Evolutionary conservation across 2,329 filamentous ascomycete genomes (phyloP), one percentile per base, ranked within the genome.

Genomic region (Pezicula carpinea): DNA sequence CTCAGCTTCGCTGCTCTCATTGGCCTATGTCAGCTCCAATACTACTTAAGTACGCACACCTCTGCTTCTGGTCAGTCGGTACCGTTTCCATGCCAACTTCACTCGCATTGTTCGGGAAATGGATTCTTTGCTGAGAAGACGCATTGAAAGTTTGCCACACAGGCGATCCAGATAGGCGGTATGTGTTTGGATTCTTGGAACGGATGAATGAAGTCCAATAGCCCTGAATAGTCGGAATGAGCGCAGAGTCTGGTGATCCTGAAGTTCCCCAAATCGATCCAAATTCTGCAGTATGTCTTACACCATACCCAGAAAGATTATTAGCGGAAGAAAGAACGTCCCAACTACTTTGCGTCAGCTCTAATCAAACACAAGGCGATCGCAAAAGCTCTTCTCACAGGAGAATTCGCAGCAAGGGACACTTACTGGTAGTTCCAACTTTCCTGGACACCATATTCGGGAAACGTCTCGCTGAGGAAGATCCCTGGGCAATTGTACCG

Each of bases 201-300:
- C 77, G 68, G 50, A 91, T 80, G 60, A 91, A 91, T 53, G 81
- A 87, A 1, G 81, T 79, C 84, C 85, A 90, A 64, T 89, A 91
- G 0, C 72, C 75, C 58, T 88, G 83, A 22, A 86, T 75, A 0
- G 85, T 66, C 0, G 77, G 71, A 1, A 85, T 72, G 5, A 85
- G 79, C 0, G 60, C 59, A 1, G 68, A 74, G 53, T 89, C 89
- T 13, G 66, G 64, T 0, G 67, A 60, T 6, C 62, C 62, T 55
- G 88, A 89, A 39, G 77, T 82, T 2, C 85, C 85, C 69, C 80
- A 89, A 43, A 91, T 80, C 0, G 83, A 82, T 42, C 76, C 74
- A 0, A 81, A 53, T 60, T 91, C 86, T 7, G 80, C 73, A 0
- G 80, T 84, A 56, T 91, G 86, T 6, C 77, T 74, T 0, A 86